Base-by-base conservation (phyloP, 1,284 basidiomycete species). In the Melampsora larici-populina region DNA sequence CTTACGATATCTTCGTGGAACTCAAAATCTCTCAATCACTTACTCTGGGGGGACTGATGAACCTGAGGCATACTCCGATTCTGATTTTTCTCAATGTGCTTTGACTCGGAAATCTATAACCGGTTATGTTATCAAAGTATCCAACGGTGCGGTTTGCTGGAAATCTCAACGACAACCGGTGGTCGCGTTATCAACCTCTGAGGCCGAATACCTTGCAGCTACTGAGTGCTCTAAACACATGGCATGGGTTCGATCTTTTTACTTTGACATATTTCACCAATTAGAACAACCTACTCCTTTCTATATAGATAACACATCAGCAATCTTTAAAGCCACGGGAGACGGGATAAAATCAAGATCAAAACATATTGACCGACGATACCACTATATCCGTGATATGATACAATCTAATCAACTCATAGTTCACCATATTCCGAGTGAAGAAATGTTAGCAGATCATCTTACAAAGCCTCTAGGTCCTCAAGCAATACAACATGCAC, bases 401-500 rank as follows among this genome's bases (percentile, higher is more conserved):
- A 13, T 36, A 9, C 5, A 67, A 43, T 3, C 9, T 5, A 43
- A n/a, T 15, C 2, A 2, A 13, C 7, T 67, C 21, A 40, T 24
- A 21, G 29, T 67, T 43, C 6, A 67, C 15, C 46, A 67, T 26
- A 36, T 67, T 6, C 65, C 15, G 2, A 8, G 29, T 5, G 6
- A 40, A 40, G 46, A 67, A 26, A 67, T 43, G 18, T 17, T 8
- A 15, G 36, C 65, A 6, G 65, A 67, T 46, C 17, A 33, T 21
- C 24, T 67, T 11, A 67, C 65, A 24, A 67, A 67, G n/a, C 65
- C 65, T 11, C 36, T 67, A 18, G 33, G 65, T 24, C 11, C 13
- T 13, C 60, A 11, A 21, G 48, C 48, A 49, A 11, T 49, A 21
- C 11, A 49, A 11, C 11, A 21, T 11, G 48, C 48, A 49, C 48